Conservation (phyloP, 2,329 filamentous ascomycete genomes). For the Hansfordia pulvinata region DNA sequence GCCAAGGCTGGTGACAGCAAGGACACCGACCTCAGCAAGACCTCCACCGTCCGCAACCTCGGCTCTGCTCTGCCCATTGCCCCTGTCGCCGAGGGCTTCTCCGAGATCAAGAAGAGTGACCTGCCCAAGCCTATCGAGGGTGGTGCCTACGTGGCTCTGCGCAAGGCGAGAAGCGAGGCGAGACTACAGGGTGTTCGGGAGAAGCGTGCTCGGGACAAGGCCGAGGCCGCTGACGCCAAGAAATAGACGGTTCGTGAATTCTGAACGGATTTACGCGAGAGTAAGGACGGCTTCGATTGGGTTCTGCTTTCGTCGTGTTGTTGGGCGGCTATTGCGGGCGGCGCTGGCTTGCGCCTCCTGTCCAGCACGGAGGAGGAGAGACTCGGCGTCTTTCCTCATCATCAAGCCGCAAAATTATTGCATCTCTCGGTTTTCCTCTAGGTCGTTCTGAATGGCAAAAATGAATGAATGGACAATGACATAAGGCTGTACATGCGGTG, state of each 20-base stretch:
- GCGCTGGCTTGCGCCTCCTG: constrained; percentile 12
- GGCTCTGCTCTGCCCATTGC: constrained; percentile 57
- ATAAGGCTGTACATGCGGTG: too few species aligned
- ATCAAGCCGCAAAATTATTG: constrained; percentile 15
- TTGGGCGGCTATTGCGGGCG: constrained; percentile 16
- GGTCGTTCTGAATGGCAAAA: constrained; percentile 17
- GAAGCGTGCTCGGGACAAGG: constrained; percentile 86
- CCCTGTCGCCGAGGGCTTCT: constrained; percentile 50
- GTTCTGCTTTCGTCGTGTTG: constrained; percentile 20
- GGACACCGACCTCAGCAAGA: constrained; percentile 57
- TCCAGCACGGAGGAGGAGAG: constrained; percentile 10
- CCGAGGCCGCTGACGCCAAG: constrained; percentile 72
- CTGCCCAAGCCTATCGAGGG: constrained; percentile 63
- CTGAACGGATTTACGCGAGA: constrained; percentile 16
- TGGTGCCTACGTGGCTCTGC: constrained; percentile 77
- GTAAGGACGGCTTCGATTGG: constrained; percentile 20
- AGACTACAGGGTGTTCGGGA: constrained; percentile 73
- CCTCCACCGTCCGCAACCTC: constrained; percentile 43
- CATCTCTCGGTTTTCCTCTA: constrained; percentile 19
- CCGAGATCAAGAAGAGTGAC: constrained; percentile 71
- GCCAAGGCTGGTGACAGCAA: constrained; percentile 88
- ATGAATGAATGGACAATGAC: constrained; percentile 15
- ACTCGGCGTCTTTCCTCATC: too few species aligned
- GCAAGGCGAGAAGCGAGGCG: constrained; percentile 71
- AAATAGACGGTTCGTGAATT: constrained; percentile 53